Percentiles rank a stretch among this genome's conserved stretches.
Evolutionary conservation across 345 rosid species (phyloP).

Genomic region (Ricinus communis): DNA sequence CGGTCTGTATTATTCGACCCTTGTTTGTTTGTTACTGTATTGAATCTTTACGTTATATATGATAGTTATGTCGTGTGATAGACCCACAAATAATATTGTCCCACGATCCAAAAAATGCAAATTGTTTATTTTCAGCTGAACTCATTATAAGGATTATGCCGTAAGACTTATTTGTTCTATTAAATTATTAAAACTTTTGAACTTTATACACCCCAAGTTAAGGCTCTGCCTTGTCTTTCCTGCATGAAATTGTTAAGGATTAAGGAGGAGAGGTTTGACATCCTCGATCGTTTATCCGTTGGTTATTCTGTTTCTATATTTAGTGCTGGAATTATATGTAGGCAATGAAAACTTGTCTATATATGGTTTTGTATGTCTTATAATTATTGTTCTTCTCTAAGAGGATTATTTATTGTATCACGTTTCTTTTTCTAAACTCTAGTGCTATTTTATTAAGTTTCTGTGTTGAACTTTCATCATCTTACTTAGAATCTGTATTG

Average conservation of each 20-base stretch:
- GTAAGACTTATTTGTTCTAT: not conserved
- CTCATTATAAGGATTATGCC: not conserved
- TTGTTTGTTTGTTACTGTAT: too few relatives aligned
- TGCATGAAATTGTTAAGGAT: not conserved
- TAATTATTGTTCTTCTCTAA: not conserved
- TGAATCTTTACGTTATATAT: too few relatives aligned
- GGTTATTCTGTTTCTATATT: not conserved
- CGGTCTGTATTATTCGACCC: too few relatives aligned
- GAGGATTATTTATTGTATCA: not conserved
- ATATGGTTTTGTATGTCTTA: not conserved
- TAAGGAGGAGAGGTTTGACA: not conserved
- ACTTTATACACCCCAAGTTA: not conserved
- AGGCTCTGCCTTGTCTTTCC: not conserved
- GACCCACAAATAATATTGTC: too few relatives aligned
- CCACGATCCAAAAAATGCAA: too few relatives aligned
- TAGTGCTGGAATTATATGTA: not conserved
- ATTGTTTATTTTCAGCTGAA: not conserved
- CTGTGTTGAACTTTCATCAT: not conserved
- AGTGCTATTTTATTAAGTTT: not conserved
- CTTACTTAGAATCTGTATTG: slow-evolving; percentile 7
- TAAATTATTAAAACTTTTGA: not conserved
- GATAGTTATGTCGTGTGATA: too few relatives aligned
- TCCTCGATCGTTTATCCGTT: not conserved
- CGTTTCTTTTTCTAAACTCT: not conserved
- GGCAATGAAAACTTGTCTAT: not conserved